Evolutionary conservation across 805 yeast genomes (phyloP), one percentile per base, ranked within the genome.

Genomic region (Kazachstania africana): DNA sequence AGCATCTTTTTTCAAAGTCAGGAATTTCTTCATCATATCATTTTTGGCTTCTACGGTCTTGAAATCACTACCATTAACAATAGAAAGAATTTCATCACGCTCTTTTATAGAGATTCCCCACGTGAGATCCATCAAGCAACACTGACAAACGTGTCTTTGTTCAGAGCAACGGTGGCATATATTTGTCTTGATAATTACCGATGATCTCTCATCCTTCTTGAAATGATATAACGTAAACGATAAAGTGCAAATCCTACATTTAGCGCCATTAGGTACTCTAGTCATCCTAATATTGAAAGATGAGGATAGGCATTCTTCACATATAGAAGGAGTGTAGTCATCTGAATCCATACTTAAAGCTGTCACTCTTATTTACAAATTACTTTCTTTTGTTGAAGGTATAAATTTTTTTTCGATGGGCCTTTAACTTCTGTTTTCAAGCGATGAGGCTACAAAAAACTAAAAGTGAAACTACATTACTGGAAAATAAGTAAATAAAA

Each of bases 181-280:
- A 2, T 72, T 54, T 3, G 95, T 84, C 42, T 70, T 73, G 35
- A 68, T 65, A 38, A 72, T 58, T 28, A 60, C 57, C 8, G 31
- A 13, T 9, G 43, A 33, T 62, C 63, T 5, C 60, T 63, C 26
- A 53, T 60, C 35, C 55, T 57, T 25, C 56, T 58, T 12, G 70
- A 67, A 35, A 67, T 78, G 68, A 50, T 71, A 88, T 1, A 78
- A 75, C 0, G 87, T 77, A 59, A 78, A 88, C 1, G 94, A 85
- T 29, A 93, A 58, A 0, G 93, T 78, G 49, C 97, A 88, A 12
- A 80, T 58, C 49, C 78, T 77, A 52, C 97, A 88, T 49, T 80
- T 79, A n/a, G 70, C 78, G 1, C 95, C 95, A 32, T 68, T 58
- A 9, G 58, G 57, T 36, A 80, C 85, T 40, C 79, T 66, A 2